Percentiles rank a stretch among this genome's conserved stretches.
Conservation (phyloP, 2,329 filamentous ascomycete species). For the Aspergillus chevalieri region DNA sequence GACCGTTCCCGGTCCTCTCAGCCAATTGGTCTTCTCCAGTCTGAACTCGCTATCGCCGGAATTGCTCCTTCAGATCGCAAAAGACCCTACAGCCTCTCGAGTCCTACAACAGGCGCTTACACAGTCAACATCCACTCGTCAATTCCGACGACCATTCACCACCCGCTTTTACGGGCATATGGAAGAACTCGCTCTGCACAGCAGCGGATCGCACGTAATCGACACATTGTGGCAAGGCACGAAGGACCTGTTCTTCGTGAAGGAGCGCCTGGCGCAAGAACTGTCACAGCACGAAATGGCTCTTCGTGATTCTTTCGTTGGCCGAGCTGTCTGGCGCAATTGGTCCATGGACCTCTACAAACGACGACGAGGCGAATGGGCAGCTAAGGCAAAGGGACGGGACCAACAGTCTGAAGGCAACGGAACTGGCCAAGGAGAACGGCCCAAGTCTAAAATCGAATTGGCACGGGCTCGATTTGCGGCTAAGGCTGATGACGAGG, state of each 20-base stretch:
- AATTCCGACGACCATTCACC: constrained; percentile 58
- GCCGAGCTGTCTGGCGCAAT: constrained; percentile 65
- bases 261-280: constrained; percentile 61
- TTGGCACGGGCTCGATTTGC: constrained; percentile 53
- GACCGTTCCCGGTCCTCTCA: constrained; percentile 61
- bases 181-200: constrained; percentile 54
- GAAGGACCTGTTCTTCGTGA: constrained; percentile 58
- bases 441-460: constrained; percentile 49
- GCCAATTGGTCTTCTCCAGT: constrained; percentile 67
- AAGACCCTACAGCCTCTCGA: constrained; percentile 53
- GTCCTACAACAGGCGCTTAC: constrained; percentile 60
- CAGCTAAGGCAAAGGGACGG: constrained; percentile 52
- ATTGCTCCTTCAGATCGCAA: constrained; percentile 60
- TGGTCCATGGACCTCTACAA: constrained; percentile 70
- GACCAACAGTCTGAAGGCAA: constrained; percentile 20
- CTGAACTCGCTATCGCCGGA: constrained; percentile 54
- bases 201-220: constrained; percentile 60
- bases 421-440: constrained; percentile 15
- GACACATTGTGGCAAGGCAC: constrained; percentile 62
- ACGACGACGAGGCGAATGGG: constrained; percentile 58
- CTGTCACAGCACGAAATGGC: constrained; percentile 53
- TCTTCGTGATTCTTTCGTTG: constrained; percentile 59
- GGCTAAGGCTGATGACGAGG: constrained; percentile 28
- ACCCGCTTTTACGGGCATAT: constrained; percentile 58
- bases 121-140: constrained; percentile 46